Evolutionary conservation across 108 stramenopile species (phyloP), one percentile per base, ranked within the genome.

Genomic region (Cyclostephanos tholiformis): DNA sequence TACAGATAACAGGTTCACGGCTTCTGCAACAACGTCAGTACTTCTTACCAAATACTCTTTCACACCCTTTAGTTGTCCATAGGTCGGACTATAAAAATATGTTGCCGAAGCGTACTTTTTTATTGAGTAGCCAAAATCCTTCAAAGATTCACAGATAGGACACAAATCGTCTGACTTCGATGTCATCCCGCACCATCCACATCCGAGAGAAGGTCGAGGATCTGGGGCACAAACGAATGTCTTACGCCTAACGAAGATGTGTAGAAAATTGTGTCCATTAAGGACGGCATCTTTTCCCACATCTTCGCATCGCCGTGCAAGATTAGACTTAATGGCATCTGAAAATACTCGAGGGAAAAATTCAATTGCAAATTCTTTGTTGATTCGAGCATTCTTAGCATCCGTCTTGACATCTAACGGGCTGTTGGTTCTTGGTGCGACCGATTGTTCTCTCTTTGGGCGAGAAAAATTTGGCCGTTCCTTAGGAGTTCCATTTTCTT

Each of bases 201-300:
- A 71, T 17, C 56, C 70, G 59, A 71, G 8, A 43, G 35, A 50
- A 25, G 70, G 70, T 36, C 70, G 56, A 6, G 70, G 70, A 71
- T 71, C 70, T 38, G 30, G 58, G 46, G 6, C 56, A 19, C 26
- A 14, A 17, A 71, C 59, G 35, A 11, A 51, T 2, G 6, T 30
- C 32, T 71, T 71, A 13, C 59, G 60, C 70, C 27, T 62, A 25
- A 36, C 59, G 25, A 71, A 49, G 32, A 29, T 35, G 60, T 30
- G 20, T 23, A 22, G 20, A 20, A 2, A n/a, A 12, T 7, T 6
- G 19, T 2, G 38, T 8, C 17, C 4, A 39, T 2, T 4, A 32
- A 4, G 1, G 39, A 43, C 9, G 41, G 8, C 41, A 41, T 41
- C 41, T 41, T 41, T 9, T 41, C n/a, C 8, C 17, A n/a, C 20